Conservation (phyloP, 805 yeast genomes). For the Barnettozyma populi region DNA sequence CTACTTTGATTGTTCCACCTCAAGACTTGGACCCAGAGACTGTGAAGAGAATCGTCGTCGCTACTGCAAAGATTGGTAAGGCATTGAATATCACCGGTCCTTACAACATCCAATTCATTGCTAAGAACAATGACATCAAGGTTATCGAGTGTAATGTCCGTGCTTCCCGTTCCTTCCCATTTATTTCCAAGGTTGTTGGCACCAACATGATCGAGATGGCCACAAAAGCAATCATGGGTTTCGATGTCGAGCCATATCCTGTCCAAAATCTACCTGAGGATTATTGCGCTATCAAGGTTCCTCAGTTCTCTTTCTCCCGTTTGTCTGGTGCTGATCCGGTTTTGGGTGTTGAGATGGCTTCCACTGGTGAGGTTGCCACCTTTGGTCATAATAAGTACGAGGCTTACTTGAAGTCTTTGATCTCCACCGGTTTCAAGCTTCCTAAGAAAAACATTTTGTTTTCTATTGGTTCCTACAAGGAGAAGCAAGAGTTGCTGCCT, state of each 20-base stretch:
- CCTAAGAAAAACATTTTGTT: constrained; percentile 93
- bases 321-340: constrained; percentile 97
- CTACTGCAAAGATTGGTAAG: constrained; percentile 92
- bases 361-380: constrained; percentile 98
- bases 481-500: constrained; percentile 89
- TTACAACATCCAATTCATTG: constrained; percentile 93
- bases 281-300: constrained; percentile 94
- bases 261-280: constrained; percentile 83
- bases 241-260: constrained; percentile 87
- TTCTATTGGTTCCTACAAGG: constrained; percentile 95
- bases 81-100: constrained; percentile 98
- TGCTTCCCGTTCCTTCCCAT: constrained; percentile 99
- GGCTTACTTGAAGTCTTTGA: constrained; percentile 90
- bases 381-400: constrained; percentile 96
- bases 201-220: constrained; percentile 96
- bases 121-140: constrained; percentile 91
- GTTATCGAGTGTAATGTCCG: constrained; percentile 98
- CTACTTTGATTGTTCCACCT: constrained; percentile 94
- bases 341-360: constrained; percentile 98
- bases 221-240: constrained; percentile 87
- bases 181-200: constrained; percentile 95
- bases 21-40: constrained; percentile 92
- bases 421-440: constrained; percentile 91
- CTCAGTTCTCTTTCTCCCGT: constrained; percentile 96
- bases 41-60: constrained; percentile 84